phyloP scores from a whole-genome alignment of 2,329 filamentous ascomycete species.

The Paecilomyces formosus region DNA sequence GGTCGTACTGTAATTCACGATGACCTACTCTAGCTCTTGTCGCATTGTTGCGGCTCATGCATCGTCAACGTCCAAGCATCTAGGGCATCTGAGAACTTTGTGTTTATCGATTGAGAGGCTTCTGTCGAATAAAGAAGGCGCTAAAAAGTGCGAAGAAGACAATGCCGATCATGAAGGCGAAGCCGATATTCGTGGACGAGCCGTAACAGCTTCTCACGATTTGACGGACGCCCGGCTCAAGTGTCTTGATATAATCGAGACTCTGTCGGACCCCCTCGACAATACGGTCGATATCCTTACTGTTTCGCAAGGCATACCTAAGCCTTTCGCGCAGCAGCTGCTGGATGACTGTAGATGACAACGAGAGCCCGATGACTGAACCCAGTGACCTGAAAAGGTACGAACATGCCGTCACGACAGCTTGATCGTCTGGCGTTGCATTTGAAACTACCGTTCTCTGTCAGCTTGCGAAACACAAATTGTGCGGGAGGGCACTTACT shows the following conservation, averaged over 20 bases:
- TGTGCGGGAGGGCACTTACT: conserved; percentile 30
- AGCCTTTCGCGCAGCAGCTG: conserved; percentile 56
- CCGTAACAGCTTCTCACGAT: conserved; percentile 63
- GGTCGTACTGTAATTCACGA: background rate
- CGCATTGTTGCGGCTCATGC: background rate
- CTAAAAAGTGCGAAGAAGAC: conserved; percentile 42
- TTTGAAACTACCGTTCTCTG: conserved; percentile 53
- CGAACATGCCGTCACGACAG: conserved; percentile 68
- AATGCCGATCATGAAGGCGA: conserved; percentile 44
- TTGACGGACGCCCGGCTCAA: conserved; percentile 53
- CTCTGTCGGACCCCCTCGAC: conserved; percentile 63
- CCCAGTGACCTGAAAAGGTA: conserved; percentile 74
- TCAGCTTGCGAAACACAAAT: conserved; percentile 3
- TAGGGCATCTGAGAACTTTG: background rate
- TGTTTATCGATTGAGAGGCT: conserved; percentile 37
- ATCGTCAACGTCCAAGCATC: background rate
- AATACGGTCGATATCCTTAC: conserved; percentile 56
- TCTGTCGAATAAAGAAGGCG: conserved; percentile 50
- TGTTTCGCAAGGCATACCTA: conserved; percentile 45
- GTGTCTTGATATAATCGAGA: conserved; percentile 58
- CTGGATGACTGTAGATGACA: conserved; percentile 65
- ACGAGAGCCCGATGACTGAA: conserved; percentile 58
- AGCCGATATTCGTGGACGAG: conserved; percentile 45
- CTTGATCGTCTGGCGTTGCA: conserved; percentile 58
- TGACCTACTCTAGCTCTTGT: background rate